Conservation (phyloP, 1,284 basidiomycete species). For the Ceratobasidium sp. region DNA sequence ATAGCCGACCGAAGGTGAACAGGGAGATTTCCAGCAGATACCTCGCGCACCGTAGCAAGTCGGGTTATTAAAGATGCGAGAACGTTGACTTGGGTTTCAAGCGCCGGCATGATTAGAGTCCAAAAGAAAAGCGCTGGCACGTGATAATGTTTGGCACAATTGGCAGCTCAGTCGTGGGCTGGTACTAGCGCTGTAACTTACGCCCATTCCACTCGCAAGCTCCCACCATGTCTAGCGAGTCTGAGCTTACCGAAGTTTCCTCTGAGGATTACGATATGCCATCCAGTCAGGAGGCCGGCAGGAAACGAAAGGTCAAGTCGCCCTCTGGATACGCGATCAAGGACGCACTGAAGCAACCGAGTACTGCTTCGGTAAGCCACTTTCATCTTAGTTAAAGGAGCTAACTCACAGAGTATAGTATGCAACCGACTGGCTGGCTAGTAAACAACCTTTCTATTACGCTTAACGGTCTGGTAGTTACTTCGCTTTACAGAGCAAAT, state of each 20-base stretch:
- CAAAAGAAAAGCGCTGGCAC: background rate
- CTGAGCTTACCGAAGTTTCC: constrained; percentile 34
- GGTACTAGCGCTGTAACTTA: background rate
- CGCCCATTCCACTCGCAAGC: background rate
- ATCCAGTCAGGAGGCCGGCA: background rate
- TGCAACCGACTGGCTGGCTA: constrained; percentile 22
- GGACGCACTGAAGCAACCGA: constrained; percentile 27
- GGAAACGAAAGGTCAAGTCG: constrained; percentile 1
- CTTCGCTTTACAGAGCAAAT: constrained; percentile 2
- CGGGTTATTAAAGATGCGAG: constrained; percentile 31
- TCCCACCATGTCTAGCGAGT: constrained; percentile 37
- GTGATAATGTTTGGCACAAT: constrained; percentile 17
- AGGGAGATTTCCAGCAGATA: constrained; percentile 39
- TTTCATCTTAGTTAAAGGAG: background rate
- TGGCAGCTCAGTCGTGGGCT: background rate
- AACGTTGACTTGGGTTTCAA: constrained; percentile 32
- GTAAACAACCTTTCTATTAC: background rate
- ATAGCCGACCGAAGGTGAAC: constrained; percentile 34
- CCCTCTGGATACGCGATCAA: constrained; percentile 8
- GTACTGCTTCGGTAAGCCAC: constrained; percentile 19
- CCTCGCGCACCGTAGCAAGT: constrained; percentile 26
- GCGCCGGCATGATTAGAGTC: constrained; percentile 26
- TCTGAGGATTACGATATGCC: constrained; percentile 24
- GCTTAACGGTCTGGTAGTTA: background rate
- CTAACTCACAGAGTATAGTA: constrained; percentile 15